phyloP scores from a whole-genome alignment of 768 basidiomycete species.

The Suillus bovinus region DNA sequence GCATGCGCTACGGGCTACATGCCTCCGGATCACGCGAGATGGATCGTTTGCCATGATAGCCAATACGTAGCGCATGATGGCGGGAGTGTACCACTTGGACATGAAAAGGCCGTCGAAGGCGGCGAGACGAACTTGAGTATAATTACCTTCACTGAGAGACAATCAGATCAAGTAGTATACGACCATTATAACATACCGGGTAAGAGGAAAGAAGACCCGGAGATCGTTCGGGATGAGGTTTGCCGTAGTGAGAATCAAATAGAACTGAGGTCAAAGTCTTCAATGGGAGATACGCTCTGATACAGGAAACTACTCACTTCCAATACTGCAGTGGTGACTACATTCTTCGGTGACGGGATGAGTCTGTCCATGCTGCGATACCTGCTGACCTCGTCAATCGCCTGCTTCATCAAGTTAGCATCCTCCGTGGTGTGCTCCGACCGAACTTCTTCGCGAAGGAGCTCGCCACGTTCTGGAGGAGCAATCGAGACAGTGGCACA shows the following conservation, averaged over 20 bases:
- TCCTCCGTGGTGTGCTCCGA: conserved; percentile 71
- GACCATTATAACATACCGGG: conserved; percentile 56
- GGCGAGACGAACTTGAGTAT: conserved; percentile 84
- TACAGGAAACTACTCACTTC: conserved; percentile 58
- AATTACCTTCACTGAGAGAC: conserved; percentile 82
- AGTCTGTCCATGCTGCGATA: conserved; percentile 95
- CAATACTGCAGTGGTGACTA: conserved; percentile 86
- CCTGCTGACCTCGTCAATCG: conserved; percentile 80
- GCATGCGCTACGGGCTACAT: conserved; percentile 83
- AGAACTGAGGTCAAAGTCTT: conserved; percentile 52
- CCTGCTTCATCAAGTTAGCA: conserved; percentile 67
- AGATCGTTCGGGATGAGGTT: conserved; percentile 78
- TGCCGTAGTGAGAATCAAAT: conserved; percentile 74
- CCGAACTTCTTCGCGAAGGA: conserved; percentile 66
- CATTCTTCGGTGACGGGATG: conserved; percentile 92
- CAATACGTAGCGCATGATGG: conserved; percentile 85
- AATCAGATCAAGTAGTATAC: conserved; percentile 13
- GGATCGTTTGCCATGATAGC: conserved; percentile 85
- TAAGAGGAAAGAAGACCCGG: conserved; percentile 81
- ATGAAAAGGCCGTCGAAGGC: conserved; percentile 95
- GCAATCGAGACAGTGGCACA: conserved; percentile 76
- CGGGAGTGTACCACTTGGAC: conserved; percentile 83
- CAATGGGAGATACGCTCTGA: conserved; percentile 10
- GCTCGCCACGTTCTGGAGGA: conserved; percentile 79
- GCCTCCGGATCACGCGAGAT: conserved; percentile 78